Evolutionary conservation across 78 protist species (phyloP).

Genomic region (Tieghemostelium lacteum): DNA sequence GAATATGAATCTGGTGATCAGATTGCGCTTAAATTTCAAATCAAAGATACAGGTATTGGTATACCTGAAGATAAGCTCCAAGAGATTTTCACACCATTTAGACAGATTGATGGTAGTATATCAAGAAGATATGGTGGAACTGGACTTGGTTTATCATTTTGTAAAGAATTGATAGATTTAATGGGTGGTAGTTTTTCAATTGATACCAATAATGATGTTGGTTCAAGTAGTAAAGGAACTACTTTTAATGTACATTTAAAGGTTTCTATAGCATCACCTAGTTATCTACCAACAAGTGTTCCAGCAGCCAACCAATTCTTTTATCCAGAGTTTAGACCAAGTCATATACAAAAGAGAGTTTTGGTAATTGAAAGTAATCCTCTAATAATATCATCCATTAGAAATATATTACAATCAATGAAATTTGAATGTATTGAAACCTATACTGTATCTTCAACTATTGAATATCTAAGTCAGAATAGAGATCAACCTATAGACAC

Average conservation of each 20-base stretch:
- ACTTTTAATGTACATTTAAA: slow-evolving; percentile 43
- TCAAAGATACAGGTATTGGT: slow-evolving; percentile 88
- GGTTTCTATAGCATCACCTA: slow-evolving; percentile 30
- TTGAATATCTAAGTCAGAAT: neutral
- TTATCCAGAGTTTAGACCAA: slow-evolving; percentile 46
- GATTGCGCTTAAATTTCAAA: slow-evolving; percentile 47
- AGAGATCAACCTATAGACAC: slow-evolving; percentile 13
- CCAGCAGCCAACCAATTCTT: slow-evolving; percentile 68
- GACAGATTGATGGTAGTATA: slow-evolving; percentile 80
- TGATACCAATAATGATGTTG: slow-evolving; percentile 40
- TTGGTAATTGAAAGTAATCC: slow-evolving; percentile 32
- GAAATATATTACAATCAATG: slow-evolving; percentile 1
- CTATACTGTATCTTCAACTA: neutral
- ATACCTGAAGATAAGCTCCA: slow-evolving; percentile 55
- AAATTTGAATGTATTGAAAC: slow-evolving; percentile 26
- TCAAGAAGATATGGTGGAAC: slow-evolving; percentile 85
- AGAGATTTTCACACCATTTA: slow-evolving; percentile 79
- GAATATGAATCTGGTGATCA: slow-evolving; percentile 64
- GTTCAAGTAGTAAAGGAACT: slow-evolving; percentile 26
- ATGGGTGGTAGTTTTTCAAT: slow-evolving; percentile 81
- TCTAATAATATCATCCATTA: slow-evolving; percentile 20
- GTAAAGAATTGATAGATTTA: slow-evolving; percentile 63
- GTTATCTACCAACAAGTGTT: slow-evolving; percentile 51
- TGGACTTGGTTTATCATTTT: slow-evolving; percentile 83
- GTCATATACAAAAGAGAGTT: neutral